Evolutionary conservation across 2,329 filamentous ascomycete genomes (phyloP).

Genomic region (Blastomyces parvus): DNA sequence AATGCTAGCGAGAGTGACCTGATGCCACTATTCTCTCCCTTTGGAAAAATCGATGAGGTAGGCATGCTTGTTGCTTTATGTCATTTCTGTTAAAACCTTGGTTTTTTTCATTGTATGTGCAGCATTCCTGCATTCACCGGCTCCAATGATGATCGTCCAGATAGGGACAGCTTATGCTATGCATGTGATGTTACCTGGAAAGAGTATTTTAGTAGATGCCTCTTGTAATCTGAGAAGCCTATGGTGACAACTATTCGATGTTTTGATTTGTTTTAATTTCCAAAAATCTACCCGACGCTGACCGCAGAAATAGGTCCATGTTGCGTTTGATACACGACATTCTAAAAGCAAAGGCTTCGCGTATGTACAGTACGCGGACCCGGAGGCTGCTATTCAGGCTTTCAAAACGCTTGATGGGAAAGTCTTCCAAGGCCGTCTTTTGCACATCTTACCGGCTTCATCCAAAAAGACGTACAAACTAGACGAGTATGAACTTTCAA

Average conservation of each 20-base stretch:
- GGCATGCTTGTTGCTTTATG: slow-evolving; percentile 31
- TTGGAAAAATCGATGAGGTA: slow-evolving; percentile 81
- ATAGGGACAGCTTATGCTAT: slow-evolving; percentile 99
- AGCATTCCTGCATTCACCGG: slow-evolving; percentile 16
- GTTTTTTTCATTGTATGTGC: slow-evolving; percentile 3
- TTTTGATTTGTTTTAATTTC: slow-evolving; percentile 16
- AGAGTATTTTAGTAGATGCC: slow-evolving; percentile 99
- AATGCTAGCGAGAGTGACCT: slow-evolving; percentile 68
- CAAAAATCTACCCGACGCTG: neutral
- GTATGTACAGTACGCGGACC: slow-evolving; percentile 67
- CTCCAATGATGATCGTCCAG: slow-evolving; percentile 82
- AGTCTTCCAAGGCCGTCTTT: slow-evolving; percentile 81
- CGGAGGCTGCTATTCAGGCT: slow-evolving; percentile 65
- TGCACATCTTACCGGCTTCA: slow-evolving; percentile 80
- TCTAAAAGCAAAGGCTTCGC: slow-evolving; percentile 82
- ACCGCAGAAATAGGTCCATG: slow-evolving; percentile 57
- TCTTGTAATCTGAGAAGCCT: slow-evolving; percentile 65
- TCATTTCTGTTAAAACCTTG: neutral
- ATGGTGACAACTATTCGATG: slow-evolving; percentile 22
- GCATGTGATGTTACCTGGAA: slow-evolving; percentile 86
- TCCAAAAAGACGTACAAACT: slow-evolving; percentile 72
- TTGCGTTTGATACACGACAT: slow-evolving; percentile 61
- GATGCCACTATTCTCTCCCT: slow-evolving; percentile 56
- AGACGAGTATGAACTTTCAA: slow-evolving; percentile 81
- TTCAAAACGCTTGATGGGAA: slow-evolving; percentile 71